phyloP scores from a whole-genome alignment of 371 early-diverging fungal genomes.

The Mortierella sp. region DNA sequence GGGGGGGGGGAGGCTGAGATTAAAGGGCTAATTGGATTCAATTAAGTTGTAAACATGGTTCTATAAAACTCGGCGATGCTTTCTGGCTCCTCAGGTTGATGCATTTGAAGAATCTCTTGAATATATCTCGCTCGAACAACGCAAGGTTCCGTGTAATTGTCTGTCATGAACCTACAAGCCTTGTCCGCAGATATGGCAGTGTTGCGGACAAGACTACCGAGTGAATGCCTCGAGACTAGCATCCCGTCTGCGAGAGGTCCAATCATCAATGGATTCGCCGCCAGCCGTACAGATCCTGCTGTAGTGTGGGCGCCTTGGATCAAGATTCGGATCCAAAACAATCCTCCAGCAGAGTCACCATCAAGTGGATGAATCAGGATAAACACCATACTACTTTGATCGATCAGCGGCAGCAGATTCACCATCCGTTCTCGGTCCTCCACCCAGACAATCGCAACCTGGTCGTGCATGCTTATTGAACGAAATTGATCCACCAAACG shows the following conservation, averaged over 20 bases:
- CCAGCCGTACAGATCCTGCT: conserved; percentile 33
- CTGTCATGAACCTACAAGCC: conserved; percentile 69
- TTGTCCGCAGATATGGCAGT: conserved; percentile 79
- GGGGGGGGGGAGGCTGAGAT: neutral
- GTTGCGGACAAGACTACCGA: conserved; percentile 77
- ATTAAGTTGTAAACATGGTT: conserved; percentile 38
- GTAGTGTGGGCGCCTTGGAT: conserved; percentile 38
- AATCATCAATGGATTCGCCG: conserved; percentile 62
- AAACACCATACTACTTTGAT: conserved; percentile 44
- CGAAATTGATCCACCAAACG: conserved; percentile 47
- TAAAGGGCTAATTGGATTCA: neutral
- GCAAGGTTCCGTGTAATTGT: conserved; percentile 69
- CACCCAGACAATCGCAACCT: conserved; percentile 52
- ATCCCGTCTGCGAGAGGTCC: conserved; percentile 83
- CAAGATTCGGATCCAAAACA: conserved; percentile 54
- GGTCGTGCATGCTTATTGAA: conserved; percentile 28
- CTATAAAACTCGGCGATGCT: conserved; percentile 62
- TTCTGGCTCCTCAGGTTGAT: conserved; percentile 61
- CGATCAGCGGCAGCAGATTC: conserved; percentile 35
- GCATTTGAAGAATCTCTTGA: conserved; percentile 65
- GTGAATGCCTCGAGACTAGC: conserved; percentile 74
- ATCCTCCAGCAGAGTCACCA: conserved; percentile 46
- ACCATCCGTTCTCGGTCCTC: conserved; percentile 54
- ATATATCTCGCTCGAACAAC: conserved; percentile 67
- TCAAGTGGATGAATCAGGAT: conserved; percentile 48